Evolutionary conservation across 1,284 basidiomycete species (phyloP), one percentile per base, ranked within the genome.

Genomic region (Calocybe gambosa): DNA sequence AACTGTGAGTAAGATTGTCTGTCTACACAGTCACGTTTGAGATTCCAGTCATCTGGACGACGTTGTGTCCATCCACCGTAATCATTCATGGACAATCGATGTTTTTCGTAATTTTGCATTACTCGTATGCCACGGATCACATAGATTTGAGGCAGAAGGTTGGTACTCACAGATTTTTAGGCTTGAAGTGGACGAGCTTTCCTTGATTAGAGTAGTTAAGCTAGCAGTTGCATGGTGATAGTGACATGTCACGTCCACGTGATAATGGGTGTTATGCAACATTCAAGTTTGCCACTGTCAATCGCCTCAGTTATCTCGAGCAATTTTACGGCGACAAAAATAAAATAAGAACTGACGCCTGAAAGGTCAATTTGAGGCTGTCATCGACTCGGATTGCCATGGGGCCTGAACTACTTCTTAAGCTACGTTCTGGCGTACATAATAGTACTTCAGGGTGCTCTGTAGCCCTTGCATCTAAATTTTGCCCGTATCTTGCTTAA

Each of bases 81-180:
- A 26, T 23, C 15, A 51, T 3, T n/a, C 2, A 43, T 40, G 43
- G 34, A 50, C 25, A 43, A 40, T 44, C 29, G 19, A 33, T 46
- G 50, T 19, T 26, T 23, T 25, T 50, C 50, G 42, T 31, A 20
- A 5, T 5, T 5, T 29, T 10, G 2, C 8, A 29, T 29, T 29
- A 29, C 3, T 10, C 28, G 25, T 10, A 13, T 5, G 28, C 33
- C 15, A 39, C 39, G 26, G 42, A 44, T 39, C 43, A 40, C 47
- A 47, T 50, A 18, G 40, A 49, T 26, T 5, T 1, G 52, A 35
- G 40, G 35, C 23, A 44, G 33, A 49, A 47, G 16, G 35, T 42
- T 46, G 46, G 52, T 59, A 68, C 68, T 68, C 58, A 70, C 68
- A 57, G 52, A 54, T 59, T 62, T 62, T 59, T 35, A 60, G 63